phyloP scores from a whole-genome alignment of 106 monocot species.

The Vanilla planifolia region DNA sequence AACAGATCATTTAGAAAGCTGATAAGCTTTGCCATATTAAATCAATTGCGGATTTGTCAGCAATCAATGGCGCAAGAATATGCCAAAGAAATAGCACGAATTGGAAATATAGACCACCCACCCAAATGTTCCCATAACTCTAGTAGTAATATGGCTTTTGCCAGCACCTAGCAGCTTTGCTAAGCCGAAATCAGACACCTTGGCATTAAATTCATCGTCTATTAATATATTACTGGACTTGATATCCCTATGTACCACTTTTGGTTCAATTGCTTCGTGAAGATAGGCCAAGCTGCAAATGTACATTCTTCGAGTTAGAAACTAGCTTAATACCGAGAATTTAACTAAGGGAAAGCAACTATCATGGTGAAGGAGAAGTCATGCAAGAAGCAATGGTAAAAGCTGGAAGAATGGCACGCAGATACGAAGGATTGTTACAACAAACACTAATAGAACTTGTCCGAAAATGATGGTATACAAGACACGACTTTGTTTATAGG shows the following conservation, averaged over 20 bases:
- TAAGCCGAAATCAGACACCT: constrained; percentile 71
- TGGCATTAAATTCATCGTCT: constrained; percentile 55
- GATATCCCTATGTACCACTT: constrained; percentile 70
- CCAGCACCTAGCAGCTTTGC: constrained; percentile 64
- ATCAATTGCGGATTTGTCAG: background rate
- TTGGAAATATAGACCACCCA: constrained; percentile 12
- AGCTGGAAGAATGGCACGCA: background rate
- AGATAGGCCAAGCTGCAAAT: constrained; percentile 53
- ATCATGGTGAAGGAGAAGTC: background rate
- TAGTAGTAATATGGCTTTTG: constrained; percentile 58
- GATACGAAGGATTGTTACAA: background rate
- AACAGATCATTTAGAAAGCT: background rate
- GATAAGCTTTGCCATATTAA: constrained; percentile 1
- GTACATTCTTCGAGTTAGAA: constrained; percentile 2
- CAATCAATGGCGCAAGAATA: background rate
- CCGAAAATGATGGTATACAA: too few species aligned
- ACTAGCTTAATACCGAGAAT: background rate
- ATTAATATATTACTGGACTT: constrained; percentile 73
- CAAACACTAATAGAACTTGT: too few species aligned
- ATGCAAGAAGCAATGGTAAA: too few species aligned
- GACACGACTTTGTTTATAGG: too few species aligned
- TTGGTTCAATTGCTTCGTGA: constrained; percentile 72
- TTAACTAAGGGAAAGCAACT: background rate
- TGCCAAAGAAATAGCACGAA: background rate
- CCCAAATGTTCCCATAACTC: constrained; percentile 81